Base-by-base conservation (phyloP, 2,329 filamentous ascomycete species). In the Ophiocordyceps camponoti-floridani region DNA sequence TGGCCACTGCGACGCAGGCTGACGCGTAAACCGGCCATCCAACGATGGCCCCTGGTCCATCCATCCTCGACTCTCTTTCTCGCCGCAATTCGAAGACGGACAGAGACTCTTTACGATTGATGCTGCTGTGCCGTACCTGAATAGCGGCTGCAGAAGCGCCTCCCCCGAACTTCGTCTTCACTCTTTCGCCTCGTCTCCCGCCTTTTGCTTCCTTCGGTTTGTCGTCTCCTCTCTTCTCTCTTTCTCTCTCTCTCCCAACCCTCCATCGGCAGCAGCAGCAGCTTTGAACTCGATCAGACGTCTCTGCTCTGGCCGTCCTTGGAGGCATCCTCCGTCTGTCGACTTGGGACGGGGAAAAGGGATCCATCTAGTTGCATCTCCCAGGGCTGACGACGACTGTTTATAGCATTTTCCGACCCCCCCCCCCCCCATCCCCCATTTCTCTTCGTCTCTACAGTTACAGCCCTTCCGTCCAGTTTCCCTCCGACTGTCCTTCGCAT, bases 11-110 rank as follows among this genome's bases (percentile, higher is more conserved):
- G 46, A 43, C 47, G 50, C 49, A 49, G 53, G 59, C 59, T 62
- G 59, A 62, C 59, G 59, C 59, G 59, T 61, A 61, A 60, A 60
- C 57, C 58, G n/a, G 54, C 51, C 54, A 54, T 56, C 41, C 42
- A 38, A 16, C 16, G n/a, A 16, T 18, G n/a, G n/a, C 35, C n/a
- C 35, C n/a, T n/a, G 14, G 14, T 37, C 35, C n/a, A 4, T 5
- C 4, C 11, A 23, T n/a, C n/a, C 18, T 9, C 16, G 7, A n/a
- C 35, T n/a, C 14, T 10, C 35, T 37, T 16, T 18, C 9, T 38
- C n/a, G 35, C 35, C 35, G 35, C 16, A 38, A 38, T 38, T 19
- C 23, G 23, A 23, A 23, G 23, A 23, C 23, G 5, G 23, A 23
- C 3, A 16, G 7, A 10, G 35, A 8, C 35, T n/a, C n/a, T 18